Evolutionary conservation across 345 rosid genomes (phyloP).

Genomic region (Arabidopsis arenosa): DNA sequence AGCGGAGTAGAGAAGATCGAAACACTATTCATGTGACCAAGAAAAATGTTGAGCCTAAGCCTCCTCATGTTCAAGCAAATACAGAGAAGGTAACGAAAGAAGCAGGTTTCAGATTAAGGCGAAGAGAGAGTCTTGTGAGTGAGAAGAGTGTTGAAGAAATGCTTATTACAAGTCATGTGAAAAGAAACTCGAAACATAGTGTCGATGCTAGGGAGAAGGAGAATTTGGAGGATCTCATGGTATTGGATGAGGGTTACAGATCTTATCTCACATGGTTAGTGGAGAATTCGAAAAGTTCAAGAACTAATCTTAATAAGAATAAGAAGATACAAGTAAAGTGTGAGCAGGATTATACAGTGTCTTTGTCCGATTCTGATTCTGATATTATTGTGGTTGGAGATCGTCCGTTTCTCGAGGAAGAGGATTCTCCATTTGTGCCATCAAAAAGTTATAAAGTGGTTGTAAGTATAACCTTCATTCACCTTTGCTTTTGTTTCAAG

Average conservation of each 20-base stretch:
- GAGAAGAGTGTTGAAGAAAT: conserved; percentile 12
- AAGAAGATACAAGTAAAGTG: conserved; percentile 37
- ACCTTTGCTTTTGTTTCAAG: neutral
- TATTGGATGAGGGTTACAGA: conserved; percentile 33
- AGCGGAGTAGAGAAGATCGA: conserved; percentile 10
- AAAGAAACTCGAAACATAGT: conserved; percentile 1
- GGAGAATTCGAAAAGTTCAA: conserved; percentile 11
- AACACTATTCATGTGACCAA: neutral
- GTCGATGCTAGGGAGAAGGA: conserved; percentile 22
- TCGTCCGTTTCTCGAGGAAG: conserved; percentile 45
- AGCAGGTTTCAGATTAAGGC: neutral
- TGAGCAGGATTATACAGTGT: conserved; percentile 40
- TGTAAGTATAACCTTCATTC: conserved; percentile 41
- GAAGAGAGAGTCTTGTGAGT: conserved; percentile 10
- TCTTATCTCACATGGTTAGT: conserved; percentile 32
- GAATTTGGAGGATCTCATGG: neutral
- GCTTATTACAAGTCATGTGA: conserved; percentile 1
- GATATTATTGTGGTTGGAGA: conserved; percentile 50
- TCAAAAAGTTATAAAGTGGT: conserved; percentile 34
- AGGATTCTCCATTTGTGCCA: conserved; percentile 51
- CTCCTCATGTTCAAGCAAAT: conserved; percentile 21
- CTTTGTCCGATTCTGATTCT: conserved; percentile 58
- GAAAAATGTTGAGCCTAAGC: conserved; percentile 21
- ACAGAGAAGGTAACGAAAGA: conserved; percentile 4
- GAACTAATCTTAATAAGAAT: neutral